These are phyloP conservation scores for Oryza officinalis DNA, from an alignment of 176 grass and related monocot species.

Conservation along the genomic window DNA sequence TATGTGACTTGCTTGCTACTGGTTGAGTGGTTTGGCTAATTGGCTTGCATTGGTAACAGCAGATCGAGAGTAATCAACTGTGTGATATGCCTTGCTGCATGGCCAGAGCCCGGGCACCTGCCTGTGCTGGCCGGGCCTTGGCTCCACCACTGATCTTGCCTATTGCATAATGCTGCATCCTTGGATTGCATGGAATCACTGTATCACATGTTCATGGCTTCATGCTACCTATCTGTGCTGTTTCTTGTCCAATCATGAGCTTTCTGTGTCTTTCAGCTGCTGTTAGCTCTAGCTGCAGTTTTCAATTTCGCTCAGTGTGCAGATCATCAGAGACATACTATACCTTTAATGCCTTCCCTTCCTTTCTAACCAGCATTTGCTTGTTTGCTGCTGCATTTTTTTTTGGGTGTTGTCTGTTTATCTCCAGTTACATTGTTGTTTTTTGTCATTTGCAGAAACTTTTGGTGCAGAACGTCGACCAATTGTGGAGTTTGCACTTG, in stretches of 20 bases:
- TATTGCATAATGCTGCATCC: constrained; percentile 1
- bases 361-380: neutral
- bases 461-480: constrained; percentile 80
- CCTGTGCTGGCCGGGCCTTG: too few species aligned
- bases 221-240: neutral
- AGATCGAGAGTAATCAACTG: too few species aligned
- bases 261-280: neutral
- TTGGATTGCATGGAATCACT: neutral
- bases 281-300: constrained; percentile 6
- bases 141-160: too few species aligned
- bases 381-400: constrained; percentile 33
- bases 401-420: neutral
- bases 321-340: neutral
- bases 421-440: constrained; percentile 13
- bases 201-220: neutral
- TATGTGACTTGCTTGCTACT: too few species aligned
- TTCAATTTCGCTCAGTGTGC: neutral
- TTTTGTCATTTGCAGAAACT: constrained; percentile 56
- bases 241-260: neutral
- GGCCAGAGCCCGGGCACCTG: too few species aligned
- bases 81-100: too few species aligned
- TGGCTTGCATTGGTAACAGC: too few species aligned
- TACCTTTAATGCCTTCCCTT: neutral
- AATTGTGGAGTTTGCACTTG: constrained; percentile 88
- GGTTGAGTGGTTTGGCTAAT: too few species aligned